Evolutionary conservation across 192 early-diverging fungal genomes (phyloP), one percentile per base, ranked within the genome.

Genomic region (Lobosporangium transversale): DNA sequence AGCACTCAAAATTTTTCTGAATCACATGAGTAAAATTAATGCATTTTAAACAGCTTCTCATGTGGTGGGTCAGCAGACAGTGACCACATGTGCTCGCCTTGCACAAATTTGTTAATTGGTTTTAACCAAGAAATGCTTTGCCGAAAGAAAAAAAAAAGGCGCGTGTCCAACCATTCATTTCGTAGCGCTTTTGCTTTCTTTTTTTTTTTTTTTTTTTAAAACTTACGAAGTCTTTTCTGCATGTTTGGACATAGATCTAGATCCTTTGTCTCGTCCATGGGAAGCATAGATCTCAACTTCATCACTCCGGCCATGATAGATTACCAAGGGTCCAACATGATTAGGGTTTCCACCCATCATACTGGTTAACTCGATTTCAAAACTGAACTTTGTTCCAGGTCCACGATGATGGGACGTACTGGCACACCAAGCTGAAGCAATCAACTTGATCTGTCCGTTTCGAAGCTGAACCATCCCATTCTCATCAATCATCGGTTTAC

Each of bases 401-500:
- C 73, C 73, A 26, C 73, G 73, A 20, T 76, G 73, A 33, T 76
- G 73, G 2, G 73, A 76, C 12, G 73, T 76, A 24, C 73, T 76
- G 58, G 73, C 73, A 24, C 73, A 76, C 73, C 73, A 76, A 3
- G 73, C 73, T 0, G 73, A 76, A 0, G 73, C 73, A 62, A 76
- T 76, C 29, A 76, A 33, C 59, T 76, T 76, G 47, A 76, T 58
- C 26, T 76, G 73, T 17, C 73, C 73, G 43, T 76, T 60, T 8
- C 73, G 73, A 10, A 76, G 59, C 18, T 58, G 56, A 23, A 76
- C 73, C 73, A 76, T 76, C 11, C 73, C 73, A 40, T 76, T 76
- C 37, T 76, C 73, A 21, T 76, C 73, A n/a, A 76, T 76, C 73
- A 76, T 76, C 6, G 73, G 73, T 59, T 76, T 76, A 31, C 73